These are phyloP conservation scores for Kokia cookei DNA, from an alignment of 441 rosid species.

Conservation along the genomic window DNA sequence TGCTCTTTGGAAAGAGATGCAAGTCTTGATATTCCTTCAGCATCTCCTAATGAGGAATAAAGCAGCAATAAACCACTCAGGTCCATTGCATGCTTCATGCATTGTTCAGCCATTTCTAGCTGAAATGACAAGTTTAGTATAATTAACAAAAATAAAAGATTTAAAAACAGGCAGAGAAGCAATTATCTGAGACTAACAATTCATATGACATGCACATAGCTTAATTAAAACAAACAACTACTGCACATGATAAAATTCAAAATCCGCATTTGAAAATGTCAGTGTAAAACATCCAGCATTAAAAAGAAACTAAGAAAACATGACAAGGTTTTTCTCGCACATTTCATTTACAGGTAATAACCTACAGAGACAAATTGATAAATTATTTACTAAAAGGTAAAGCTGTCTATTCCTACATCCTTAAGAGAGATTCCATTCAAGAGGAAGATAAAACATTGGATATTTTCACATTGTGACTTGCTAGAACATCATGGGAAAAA, in stretches of 20 bases:
- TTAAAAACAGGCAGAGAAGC: not conserved
- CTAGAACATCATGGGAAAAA: not conserved
- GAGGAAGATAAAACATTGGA: not conserved
- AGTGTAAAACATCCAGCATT: not conserved
- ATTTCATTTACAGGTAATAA: not conserved
- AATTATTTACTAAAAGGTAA: not conserved
- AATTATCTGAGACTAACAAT: not conserved
- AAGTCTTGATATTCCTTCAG: conserved; percentile 76
- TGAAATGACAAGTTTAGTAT: conserved; percentile 24
- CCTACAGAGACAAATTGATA: not conserved
- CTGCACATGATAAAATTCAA: not conserved
- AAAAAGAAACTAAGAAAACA: not conserved
- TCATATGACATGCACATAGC: not conserved
- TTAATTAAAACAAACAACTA: not conserved
- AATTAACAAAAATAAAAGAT: not conserved
- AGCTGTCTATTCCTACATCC: not conserved
- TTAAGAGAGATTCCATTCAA: not conserved
- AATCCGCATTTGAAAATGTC: not conserved
- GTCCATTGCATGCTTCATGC: conserved; percentile 37
- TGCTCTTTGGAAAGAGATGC: conserved; percentile 85
- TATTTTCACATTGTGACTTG: not conserved
- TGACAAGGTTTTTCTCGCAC: not conserved
- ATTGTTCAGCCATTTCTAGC: conserved; percentile 91
- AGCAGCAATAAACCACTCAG: conserved; percentile 87
- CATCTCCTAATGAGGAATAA: conserved; percentile 91